These are phyloP conservation scores for Saturnispora ahearnii DNA, from an alignment of 805 yeast species.

Conservation along the genomic window DNA sequence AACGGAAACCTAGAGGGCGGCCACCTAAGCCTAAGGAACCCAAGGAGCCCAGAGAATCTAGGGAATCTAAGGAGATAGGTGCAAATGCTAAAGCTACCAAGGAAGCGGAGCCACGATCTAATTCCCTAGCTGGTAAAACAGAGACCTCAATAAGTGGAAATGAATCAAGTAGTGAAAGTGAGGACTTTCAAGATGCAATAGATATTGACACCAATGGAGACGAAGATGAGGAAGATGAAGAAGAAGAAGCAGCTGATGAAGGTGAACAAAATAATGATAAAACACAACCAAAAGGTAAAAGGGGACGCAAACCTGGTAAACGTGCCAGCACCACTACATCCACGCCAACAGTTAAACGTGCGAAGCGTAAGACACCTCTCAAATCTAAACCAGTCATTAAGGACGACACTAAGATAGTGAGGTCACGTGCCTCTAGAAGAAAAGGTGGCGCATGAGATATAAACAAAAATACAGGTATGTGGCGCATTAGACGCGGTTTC, in stretches of 20 bases:
- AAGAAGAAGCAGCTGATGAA: not conserved
- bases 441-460: slow-evolving; percentile 1
- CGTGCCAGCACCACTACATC: not conserved
- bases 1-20: slow-evolving; percentile 5
- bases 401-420: not conserved
- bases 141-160: not conserved
- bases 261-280: not conserved
- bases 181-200: not conserved
- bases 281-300: not conserved
- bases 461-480: not conserved
- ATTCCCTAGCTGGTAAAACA: not conserved
- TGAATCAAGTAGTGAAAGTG: slow-evolving; percentile 3
- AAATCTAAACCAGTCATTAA: not conserved
- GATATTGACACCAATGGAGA: not conserved
- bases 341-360: not conserved
- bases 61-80: too few species aligned
- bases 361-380: not conserved
- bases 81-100: not conserved
- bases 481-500: not conserved
- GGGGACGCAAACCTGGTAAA: not conserved
- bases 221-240: not conserved
- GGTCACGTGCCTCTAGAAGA: not conserved
- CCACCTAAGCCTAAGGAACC: not conserved
- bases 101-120: not conserved
- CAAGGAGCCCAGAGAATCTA: not conserved